A percentile compares a stretch with the other conserved stretches of the same genome.
phyloP scores from a whole-genome alignment of 768 basidiomycete genomes.

The Tephrocybe sp. region DNA sequence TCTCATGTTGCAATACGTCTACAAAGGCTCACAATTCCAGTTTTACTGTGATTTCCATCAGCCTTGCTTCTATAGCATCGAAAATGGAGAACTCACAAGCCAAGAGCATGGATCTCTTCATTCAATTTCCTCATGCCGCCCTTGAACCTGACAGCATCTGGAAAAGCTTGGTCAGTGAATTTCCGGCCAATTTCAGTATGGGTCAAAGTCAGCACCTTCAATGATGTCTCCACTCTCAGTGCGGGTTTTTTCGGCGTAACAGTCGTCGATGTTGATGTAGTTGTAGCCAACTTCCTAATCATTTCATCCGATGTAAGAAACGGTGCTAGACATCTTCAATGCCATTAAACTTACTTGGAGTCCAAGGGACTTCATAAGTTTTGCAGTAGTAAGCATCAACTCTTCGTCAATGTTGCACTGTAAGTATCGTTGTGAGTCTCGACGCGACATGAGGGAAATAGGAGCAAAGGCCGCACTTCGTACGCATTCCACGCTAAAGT shows the following conservation, averaged over 20 bases:
- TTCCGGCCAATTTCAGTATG: background rate
- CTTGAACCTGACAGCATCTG: conserved; percentile 53
- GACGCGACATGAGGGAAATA: background rate
- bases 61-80: background rate
- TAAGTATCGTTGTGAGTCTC: background rate
- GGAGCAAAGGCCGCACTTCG: conserved; percentile 43
- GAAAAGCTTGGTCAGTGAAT: background rate
- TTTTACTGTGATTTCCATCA: conserved; percentile 28
- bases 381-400: conserved; percentile 49
- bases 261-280: conserved; percentile 66
- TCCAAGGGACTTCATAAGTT: conserved; percentile 57
- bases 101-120: conserved; percentile 54
- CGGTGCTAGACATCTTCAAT: background rate
- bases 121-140: conserved; percentile 58
- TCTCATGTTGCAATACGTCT: background rate
- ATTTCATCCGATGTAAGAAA: no score
- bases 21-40: conserved; percentile 43
- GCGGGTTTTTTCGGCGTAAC: conserved; percentile 59
- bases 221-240: conserved; percentile 50
- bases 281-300: conserved; percentile 56
- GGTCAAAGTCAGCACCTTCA: conserved; percentile 36
- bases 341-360: conserved; percentile 44
- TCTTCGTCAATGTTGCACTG: conserved; percentile 62
- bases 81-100: conserved; percentile 43
- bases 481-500: conserved; percentile 72